Evolutionary conservation across 441 rosid genomes (phyloP), one percentile per base, ranked within the genome.

Genomic region (Populus hybrid): DNA sequence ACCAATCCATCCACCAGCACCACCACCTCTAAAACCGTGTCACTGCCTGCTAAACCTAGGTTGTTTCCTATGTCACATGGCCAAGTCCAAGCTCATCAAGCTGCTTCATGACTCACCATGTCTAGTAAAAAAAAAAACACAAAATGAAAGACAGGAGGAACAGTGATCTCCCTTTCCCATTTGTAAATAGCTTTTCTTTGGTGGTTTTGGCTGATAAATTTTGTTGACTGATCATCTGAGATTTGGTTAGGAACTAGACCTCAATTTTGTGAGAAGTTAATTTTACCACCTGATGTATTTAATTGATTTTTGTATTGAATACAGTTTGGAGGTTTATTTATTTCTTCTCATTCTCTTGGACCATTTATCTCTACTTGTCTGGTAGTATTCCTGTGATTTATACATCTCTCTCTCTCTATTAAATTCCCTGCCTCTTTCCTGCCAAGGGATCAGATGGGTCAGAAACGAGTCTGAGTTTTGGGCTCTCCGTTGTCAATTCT

Each of bases 1-100:
- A 16, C 74, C 34, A 12, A 74, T 63, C 9, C 73, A 63, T 8
- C 80, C 2, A 2, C 80, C 8, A 50, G 16, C 73, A 30, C 59
- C 50, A 40, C 64, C 42, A 61, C 8, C 66, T 66, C 79, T 24
- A 75, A 64, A 26, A 5, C 82, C 12, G 38, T 75, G 67, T 67
- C 82, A 63, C 74, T 75, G 66, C 12, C 67, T 32, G 75, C 80
- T 0, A 83, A 84, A 28, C 79, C 85, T 24, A 82, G 77, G 21
- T 14, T 73, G 5, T 73, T 61, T 78, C 84, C 86, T n/a, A 80
- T 83, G 69, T 75, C 86, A 76, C 78, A 78, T 9, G 61, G 69
- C 16, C 83, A 84, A 64, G 63, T 77, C 28, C 87, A 86, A 66
- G 69, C 86, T 76, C 82, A 83, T 24, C 75, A 81, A 30, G 74